Evolutionary conservation across 2,329 filamentous ascomycete species (phyloP), one percentile per base, ranked within the genome.

Genomic region (Colletotrichum abscissum): DNA sequence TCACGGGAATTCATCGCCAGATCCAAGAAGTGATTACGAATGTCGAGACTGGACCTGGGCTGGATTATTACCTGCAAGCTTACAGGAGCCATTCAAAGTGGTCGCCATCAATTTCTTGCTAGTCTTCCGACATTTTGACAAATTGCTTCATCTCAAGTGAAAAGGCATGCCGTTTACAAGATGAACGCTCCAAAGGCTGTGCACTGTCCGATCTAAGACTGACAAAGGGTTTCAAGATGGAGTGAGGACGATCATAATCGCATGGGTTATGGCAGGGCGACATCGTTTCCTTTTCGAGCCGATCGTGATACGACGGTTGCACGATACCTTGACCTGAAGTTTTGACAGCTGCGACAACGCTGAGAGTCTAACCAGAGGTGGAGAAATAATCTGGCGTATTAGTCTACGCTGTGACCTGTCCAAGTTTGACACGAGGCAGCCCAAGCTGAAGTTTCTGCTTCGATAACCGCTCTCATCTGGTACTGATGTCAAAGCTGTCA

Each of bases 391-490:
- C 54, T 19, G 38, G 42, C 14, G 58, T 26, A 33, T 22, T n/a
- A 14, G 24, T 30, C 46, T 52, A 11, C 38, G 69, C 65, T 22
- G 58, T 69, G 58, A 69, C 65, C 26, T 42, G 58, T 63, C 69
- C 38, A 26, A 63, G 69, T 38, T 57, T 69, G 66, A 69, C 66
- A 35, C 54, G 49, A 69, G 24, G 28, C 66, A 59, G 70, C 22
- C 59, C 46, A 30, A 69, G 66, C 66, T 60, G 65, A 42, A 55
- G 42, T 59, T 38, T 42, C 38, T 46, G 59, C 58, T 60, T 64
- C 42, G 42, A n/a, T 49, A 49, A 49, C 19, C 19, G 19, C 42
- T 49, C 42, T 49, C 42, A 5, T 28, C 63, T 42, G 8, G 52
- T 24, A 33, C 8, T 26, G n/a, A 65, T 54, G 26, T 24, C 52